These are phyloP conservation scores for Sporisorium reilianum DNA, from an alignment of 1,284 basidiomycete species.

Conservation along the genomic window DNA sequence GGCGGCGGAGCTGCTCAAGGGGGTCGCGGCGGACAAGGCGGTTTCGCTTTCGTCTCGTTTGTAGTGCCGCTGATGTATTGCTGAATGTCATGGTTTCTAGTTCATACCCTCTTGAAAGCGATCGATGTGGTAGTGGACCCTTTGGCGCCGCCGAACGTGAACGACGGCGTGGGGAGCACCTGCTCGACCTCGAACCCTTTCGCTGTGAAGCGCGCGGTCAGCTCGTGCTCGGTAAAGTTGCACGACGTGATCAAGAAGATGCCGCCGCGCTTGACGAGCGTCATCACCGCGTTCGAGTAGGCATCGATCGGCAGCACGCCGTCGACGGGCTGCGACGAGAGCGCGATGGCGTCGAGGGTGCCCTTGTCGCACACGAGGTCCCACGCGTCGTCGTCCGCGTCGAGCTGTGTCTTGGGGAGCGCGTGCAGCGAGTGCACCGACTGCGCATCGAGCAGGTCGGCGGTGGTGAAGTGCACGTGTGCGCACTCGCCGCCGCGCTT, in stretches of 20 bases:
- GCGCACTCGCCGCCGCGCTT: constrained; percentile 50
- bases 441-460: constrained; percentile 64
- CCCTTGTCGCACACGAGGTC: constrained; percentile 70
- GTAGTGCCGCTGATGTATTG: constrained; percentile 1
- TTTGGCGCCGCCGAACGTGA: constrained; percentile 60
- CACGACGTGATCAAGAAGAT: constrained; percentile 84
- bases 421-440: constrained; percentile 16
- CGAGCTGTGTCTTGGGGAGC: constrained; percentile 5
- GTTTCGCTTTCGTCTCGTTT: constrained; percentile 31
- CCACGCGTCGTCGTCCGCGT: constrained; percentile 43
- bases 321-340: constrained; percentile 76
- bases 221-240: constrained; percentile 88
- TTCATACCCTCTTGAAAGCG: constrained; percentile 39
- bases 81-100: constrained; percentile 2
- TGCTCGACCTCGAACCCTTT: constrained; percentile 53
- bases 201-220: constrained; percentile 75
- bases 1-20: constrained; percentile 43
- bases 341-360: constrained; percentile 83
- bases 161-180: constrained; percentile 58
- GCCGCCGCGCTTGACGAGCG: constrained; percentile 74
- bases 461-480: constrained; percentile 62
- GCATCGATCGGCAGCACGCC: constrained; percentile 74
- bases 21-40: constrained; percentile 21
- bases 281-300: constrained; percentile 77
- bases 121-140: constrained; percentile 59